Conservation (phyloP, 164 flowering plant species). For the Protea cynaroides region DNA sequence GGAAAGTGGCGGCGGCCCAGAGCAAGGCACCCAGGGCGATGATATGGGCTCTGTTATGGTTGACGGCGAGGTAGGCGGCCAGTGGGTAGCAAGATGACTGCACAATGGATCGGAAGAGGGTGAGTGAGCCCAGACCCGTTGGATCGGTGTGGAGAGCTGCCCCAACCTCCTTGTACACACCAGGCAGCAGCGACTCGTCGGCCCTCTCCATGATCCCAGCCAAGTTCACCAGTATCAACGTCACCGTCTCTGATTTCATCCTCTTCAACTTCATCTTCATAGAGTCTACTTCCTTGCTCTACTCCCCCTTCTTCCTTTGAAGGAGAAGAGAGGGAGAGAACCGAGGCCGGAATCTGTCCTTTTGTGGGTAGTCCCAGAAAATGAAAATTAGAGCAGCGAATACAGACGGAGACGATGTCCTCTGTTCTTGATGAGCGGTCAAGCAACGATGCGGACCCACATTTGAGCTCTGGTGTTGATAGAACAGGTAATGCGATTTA, state of each 20-base stretch:
- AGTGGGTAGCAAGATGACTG: constrained; percentile 73
- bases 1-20: constrained; percentile 92
- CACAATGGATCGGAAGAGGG: constrained; percentile 73
- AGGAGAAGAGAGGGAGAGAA: background rate
- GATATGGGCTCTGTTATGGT: constrained; percentile 69
- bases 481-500: too few relatives aligned
- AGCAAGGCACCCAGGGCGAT: constrained; percentile 83
- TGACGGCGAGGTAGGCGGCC: constrained; percentile 65
- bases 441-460: too few relatives aligned
- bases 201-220: constrained; percentile 87
- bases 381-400: too few relatives aligned
- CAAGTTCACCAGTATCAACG: constrained; percentile 65
- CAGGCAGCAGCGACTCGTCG: constrained; percentile 80
- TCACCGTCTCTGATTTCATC: constrained; percentile 53
- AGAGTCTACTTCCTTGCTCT: too few relatives aligned
- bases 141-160: constrained; percentile 75
- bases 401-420: too few relatives aligned
- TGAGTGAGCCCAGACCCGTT: constrained; percentile 66
- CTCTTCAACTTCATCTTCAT: constrained; percentile 7
- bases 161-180: constrained; percentile 81
- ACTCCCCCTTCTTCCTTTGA: too few relatives aligned
- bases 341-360: background rate
- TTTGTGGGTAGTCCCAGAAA: background rate
- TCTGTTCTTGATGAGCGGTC: too few relatives aligned
- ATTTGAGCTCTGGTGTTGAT: too few relatives aligned